Base-by-base conservation (phyloP, 1,139 yeast genomes). In the Magnusiomyces paraingens region DNA sequence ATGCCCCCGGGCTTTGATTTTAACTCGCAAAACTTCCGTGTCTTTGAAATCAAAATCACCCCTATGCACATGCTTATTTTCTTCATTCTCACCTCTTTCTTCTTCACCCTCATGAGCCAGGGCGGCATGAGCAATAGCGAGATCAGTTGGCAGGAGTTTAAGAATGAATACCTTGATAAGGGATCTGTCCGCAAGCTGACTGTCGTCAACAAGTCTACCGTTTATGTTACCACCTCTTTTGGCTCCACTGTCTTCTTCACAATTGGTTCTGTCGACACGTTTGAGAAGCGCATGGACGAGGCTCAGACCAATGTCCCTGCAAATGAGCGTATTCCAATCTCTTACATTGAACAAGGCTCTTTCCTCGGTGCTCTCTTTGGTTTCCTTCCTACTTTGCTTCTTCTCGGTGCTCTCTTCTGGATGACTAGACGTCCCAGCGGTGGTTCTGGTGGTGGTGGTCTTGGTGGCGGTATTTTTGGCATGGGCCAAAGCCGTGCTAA, bases 401-500 rank as follows among this genome's bases (percentile, higher is more conserved):
- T 93, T 61, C 78, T 93, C 55, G 96, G 95, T 56, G 95, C 95
- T 35, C 77, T 90, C 52, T 83, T 80, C 70, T 91, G 78, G 73
- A 77, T 83, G 77, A 40, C 57, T 46, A 48, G 70, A 61, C 53
- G 61, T 20, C 58, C 59, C n/a, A 77, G 80, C 52, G 74, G 78
- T 38, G 80, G 80, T 65, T 83, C 84, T 20, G 87, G 73, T 29
- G 32, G n/a, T n/a, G 74, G 73, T 43, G 74, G 76, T 32, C 74
- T 77, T 42, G 71, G 73, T 36, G 76, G 77, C 15, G 79, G 80
- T 17, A 68, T 74, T 35, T 72, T 75, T 59, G 73, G 76, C 39
- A 83, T 87, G 61, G 96, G 97, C 36, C 87, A 88, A 66, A 84
- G 93, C 47, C 86, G 85, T 53, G 98, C 98, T 40, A 90, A 91